Evolutionary conservation across 805 yeast genomes (phyloP).

Genomic region (Maudiozyma bulderi): DNA sequence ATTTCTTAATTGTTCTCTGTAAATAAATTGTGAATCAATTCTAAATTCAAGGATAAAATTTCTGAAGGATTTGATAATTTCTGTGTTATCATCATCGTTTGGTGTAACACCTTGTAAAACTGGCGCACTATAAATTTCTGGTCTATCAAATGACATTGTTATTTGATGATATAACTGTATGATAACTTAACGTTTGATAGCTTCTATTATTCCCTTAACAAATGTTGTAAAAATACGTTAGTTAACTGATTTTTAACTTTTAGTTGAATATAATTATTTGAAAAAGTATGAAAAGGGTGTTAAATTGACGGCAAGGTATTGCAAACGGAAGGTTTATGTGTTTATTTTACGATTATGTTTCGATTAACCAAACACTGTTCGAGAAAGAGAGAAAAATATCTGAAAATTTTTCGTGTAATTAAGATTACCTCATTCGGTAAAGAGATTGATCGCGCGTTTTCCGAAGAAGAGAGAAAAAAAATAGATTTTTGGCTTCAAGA

Average conservation of each 20-base stretch:
- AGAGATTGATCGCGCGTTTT: no score
- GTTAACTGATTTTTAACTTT: not conserved
- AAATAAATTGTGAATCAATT: constrained; percentile 69
- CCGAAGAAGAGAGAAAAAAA: no score
- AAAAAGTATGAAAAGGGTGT: no score
- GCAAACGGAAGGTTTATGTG: no score
- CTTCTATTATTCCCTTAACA: not conserved
- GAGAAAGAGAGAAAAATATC: no score
- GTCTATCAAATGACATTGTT: constrained; percentile 62
- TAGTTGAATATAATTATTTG: no score
- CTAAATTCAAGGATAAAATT: constrained; percentile 79
- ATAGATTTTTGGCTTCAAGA: no score
- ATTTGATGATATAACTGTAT: not conserved
- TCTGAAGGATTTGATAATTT: constrained; percentile 66
- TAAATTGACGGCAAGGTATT: no score
- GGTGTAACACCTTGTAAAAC: constrained; percentile 80
- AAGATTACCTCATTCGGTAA: no score
- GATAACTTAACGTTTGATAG: not conserved
- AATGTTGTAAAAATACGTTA: not conserved
- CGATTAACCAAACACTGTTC: no score
- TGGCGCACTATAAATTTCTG: constrained; percentile 64
- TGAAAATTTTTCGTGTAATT: no score
- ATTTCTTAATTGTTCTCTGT: constrained; percentile 85
- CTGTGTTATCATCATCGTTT: constrained; percentile 53
- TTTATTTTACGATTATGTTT: no score